Base-by-base conservation (phyloP, 139 green algal genomes). In the Chlamydomonas urium region DNA sequence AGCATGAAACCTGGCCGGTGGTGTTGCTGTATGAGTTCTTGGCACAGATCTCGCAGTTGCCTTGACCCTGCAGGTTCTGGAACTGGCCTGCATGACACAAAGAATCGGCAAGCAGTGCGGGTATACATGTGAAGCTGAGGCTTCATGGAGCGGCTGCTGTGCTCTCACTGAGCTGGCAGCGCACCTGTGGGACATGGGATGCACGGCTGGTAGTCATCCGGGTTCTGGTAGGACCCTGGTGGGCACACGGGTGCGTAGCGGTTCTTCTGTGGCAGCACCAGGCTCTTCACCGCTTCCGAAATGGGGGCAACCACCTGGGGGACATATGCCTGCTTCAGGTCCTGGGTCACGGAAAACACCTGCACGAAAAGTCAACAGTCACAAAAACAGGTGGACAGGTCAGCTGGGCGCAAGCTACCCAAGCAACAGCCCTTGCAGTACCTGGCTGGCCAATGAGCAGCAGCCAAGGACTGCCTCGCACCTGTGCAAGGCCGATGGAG, bases 261-360 rank as follows among this genome's bases (percentile, higher is more conserved):
- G 38, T 81, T 81, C 32, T 32, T 38, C 63, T 77, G 75, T 0
- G 75, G 75, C 2, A 81, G 36, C 3, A 71, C 26, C 37, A 76
- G 29, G 1, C 69, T 35, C 1, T 62, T n/a, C 0, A 38, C 66
- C 4, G 75, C 75, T 0, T 53, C 2, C 2, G 24, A 38, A 8
- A 75, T 29, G 8, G 75, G 75, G n/a, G 74, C 38, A 37, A 81
- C 75, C 29, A 81, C 53, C 3, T 62, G 66, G 2, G 75, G 75
- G 17, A 66, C 65, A 33, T 59, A 68, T 0, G 58, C 50, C 0
- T 19, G 19, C 53, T 67, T 45, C 19, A 77, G 65, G 50, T 72
- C 67, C 14, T 76, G 59, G 0, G 66, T 58, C 1, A 63, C n/a
- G 23, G 66, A 32, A 33, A 76, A 76, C 1, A 59, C 61, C 62